phyloP scores from a whole-genome alignment of 768 basidiomycete genomes.

The Leucosporidium yakuticum region DNA sequence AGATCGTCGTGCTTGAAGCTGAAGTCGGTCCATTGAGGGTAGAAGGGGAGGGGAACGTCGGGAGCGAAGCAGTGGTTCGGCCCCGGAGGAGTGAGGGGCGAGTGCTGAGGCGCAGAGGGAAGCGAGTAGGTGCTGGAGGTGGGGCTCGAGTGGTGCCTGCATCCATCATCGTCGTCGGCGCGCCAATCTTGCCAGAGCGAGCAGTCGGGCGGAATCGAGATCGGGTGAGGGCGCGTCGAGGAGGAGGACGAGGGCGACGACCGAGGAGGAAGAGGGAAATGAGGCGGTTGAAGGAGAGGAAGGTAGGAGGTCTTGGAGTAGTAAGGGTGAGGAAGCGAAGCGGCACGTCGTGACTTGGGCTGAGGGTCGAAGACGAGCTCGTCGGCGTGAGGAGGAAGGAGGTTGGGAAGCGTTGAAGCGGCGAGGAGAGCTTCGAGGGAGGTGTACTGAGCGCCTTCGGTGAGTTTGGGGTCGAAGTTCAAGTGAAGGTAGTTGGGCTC shows the following conservation, averaged over 20 bases:
- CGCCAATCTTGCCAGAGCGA: too few species aligned
- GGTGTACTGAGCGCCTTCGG: too few species aligned
- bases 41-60: not conserved
- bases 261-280: not conserved
- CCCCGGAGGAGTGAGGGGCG: not conserved
- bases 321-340: not conserved
- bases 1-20: too few species aligned
- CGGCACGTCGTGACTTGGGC: not conserved
- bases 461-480: too few species aligned
- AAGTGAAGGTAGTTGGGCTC: too few species aligned
- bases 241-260: not conserved
- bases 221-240: too few species aligned
- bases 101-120: not conserved
- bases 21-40: too few species aligned
- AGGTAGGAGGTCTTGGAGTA: not conserved
- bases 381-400: conserved; percentile 46
- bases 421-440: too few species aligned
- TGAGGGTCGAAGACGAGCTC: conserved; percentile 41
- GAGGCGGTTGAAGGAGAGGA: not conserved
- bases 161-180: not conserved
- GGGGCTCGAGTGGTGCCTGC: not conserved
- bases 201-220: too few species aligned
- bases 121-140: not conserved
- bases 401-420: too few species aligned
- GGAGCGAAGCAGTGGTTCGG: not conserved